Evolutionary conservation across 2,329 filamentous ascomycete genomes (phyloP), one percentile per base, ranked within the genome.

Genomic region (Aspergillus ruber): DNA sequence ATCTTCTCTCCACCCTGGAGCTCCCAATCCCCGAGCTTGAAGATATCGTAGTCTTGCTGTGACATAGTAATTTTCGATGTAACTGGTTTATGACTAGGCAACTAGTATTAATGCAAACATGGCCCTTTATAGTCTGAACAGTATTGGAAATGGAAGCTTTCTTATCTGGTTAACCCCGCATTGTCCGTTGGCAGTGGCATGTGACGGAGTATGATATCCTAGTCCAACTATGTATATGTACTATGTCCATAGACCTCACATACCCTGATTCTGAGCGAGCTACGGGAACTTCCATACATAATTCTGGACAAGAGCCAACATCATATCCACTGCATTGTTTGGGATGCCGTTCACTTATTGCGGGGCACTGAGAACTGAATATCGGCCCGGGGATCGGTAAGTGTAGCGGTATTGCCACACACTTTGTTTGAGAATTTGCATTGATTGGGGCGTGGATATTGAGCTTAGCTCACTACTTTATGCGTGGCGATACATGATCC

Each of bases 1-100:
- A 90, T 74, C 5, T 69, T 74, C n/a, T 72, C 73, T 35, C 85
- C 84, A 21, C 77, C 82, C 58, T 85, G 79, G 2, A 90, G 78
- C 51, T 76, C 69, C 71, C 85, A 86, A 65, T 85, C 77, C 15
- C 84, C 84, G 0, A 88, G 74, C 20, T 75, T 65, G 59, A 77
- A 85, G 2, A 66, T 79, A 46, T 80, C 61, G 53, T 71, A 76
- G 32, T 75, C 70, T 20, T 57, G 38, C 17, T 52, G 29, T 6
- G 55, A 42, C 59, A 61, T 62, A 1, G 15, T 49, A 18, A n/a
- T 36, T 13, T 15, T 35, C 9, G 25, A 27, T 27, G 25, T 20
- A 20, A 20, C 20, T 20, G 20, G 4, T 20, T 39, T 15, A 18
- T 38, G 10, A 17, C 35, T 17, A 29, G 10, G 8, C 13, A 8